These are phyloP conservation scores for Kuraishia borneana DNA, from an alignment of 805 yeast genomes.

Conservation along the genomic window DNA sequence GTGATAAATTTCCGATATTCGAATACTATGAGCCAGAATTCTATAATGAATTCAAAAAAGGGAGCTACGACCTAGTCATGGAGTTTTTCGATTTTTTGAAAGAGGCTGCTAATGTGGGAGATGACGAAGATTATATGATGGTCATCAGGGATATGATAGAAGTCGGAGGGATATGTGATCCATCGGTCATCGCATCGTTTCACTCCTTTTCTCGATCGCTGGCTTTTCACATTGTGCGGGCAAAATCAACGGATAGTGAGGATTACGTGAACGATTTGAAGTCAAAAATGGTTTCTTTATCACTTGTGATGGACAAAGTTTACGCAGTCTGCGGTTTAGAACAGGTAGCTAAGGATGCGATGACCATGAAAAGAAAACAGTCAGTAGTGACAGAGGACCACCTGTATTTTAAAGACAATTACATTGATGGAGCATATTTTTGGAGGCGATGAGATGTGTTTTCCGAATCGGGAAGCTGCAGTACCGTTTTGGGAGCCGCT, in stretches of 20 bases:
- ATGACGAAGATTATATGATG: background rate
- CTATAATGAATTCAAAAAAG: background rate
- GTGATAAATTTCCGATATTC: background rate
- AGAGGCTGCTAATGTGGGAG: background rate
- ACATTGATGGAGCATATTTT: too few relatives aligned
- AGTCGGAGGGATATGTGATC: background rate
- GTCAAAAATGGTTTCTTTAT: background rate
- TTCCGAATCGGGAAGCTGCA: too few relatives aligned
- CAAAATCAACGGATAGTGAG: background rate
- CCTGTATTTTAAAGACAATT: too few relatives aligned
- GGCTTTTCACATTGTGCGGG: background rate
- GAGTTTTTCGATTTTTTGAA: background rate
- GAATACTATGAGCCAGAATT: background rate
- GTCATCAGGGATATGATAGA: background rate
- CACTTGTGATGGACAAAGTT: background rate
- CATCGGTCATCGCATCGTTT: background rate
- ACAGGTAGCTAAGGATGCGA: background rate
- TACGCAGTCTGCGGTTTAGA: background rate
- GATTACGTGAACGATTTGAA: background rate
- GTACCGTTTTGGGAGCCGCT: too few relatives aligned
- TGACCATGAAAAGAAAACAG: too few relatives aligned
- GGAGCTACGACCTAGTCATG: background rate
- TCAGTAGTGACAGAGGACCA: too few relatives aligned
- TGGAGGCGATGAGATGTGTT: too few relatives aligned
- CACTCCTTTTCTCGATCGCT: background rate